Base-by-base conservation (phyloP, 2,329 filamentous ascomycete species). In the Trichophyton rubrum region DNA sequence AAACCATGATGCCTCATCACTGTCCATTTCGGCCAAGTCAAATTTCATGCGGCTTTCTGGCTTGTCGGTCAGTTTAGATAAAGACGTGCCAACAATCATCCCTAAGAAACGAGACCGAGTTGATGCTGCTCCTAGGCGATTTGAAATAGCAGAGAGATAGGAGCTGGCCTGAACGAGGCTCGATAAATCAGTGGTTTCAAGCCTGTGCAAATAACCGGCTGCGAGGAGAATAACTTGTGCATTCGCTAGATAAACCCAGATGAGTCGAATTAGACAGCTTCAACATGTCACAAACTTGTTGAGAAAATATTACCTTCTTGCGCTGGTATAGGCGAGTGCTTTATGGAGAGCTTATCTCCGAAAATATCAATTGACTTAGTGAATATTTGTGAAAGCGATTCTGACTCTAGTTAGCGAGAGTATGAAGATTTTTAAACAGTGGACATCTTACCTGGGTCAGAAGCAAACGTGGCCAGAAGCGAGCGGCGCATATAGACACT, bases 301-400 rank as follows among this genome's bases (percentile, higher is more conserved):
- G 9, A 9, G 49, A 30, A 24, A 62, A 13, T 8, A 74, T 66
- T 74, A 88, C 90, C 87, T 80, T 97, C 89, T 79, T 99, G 93
- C 68, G 91, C 88, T 43, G 93, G 70, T n/a, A 88, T 82, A 3
- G 91, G 86, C 0, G 87, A 83, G 72, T 97, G 90, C 61, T 84
- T 88, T 66, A 97, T 90, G 68, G 90, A 95, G 9, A 97, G 77
- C 57, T 87, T 84, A 67, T 96, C 91, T 0, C 89, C 89, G 71
- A 97, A 96, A 56, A 87, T 82, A 43, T 77, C 78, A 56, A 96
- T 75, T 56, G 80, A 82, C 68, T 84, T 89, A 27, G 67, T 90
- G 84, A 60, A 92, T 70, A 40, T 88, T 15, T 67, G 64, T 17
- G 61, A 66, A 20, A 75, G 61, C 15, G 64, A 74, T 30, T 73